Conservation (phyloP, 805 yeast species). For the Teunomyces aglyptinius region DNA sequence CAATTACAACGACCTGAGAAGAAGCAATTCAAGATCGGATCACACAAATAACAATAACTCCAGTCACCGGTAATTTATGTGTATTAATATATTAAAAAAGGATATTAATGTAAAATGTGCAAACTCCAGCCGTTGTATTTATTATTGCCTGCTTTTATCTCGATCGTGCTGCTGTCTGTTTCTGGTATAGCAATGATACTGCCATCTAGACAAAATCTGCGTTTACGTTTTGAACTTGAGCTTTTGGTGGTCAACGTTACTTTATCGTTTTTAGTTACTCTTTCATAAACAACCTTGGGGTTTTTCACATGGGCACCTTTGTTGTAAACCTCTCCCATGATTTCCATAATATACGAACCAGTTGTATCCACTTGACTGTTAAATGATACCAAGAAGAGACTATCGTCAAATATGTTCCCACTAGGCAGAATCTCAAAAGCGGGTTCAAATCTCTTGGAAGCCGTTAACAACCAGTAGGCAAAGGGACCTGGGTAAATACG, state of each 20-base stretch:
- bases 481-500: slow-evolving; percentile 36
- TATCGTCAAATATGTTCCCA: slow-evolving; percentile 43
- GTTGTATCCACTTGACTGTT: slow-evolving; percentile 26
- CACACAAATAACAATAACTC: slow-evolving; percentile 3
- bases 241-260: slow-evolving; percentile 15
- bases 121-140: slow-evolving; percentile 21
- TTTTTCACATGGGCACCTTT: slow-evolving; percentile 54
- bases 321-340: slow-evolving; percentile 58
- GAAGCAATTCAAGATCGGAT: not conserved
- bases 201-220: slow-evolving; percentile 71
- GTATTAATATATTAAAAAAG: slow-evolving; percentile 1
- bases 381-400: slow-evolving; percentile 49
- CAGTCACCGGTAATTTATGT: not conserved
- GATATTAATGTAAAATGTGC: slow-evolving; percentile 9
- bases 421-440: slow-evolving; percentile 62
- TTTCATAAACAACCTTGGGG: slow-evolving; percentile 46
- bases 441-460: slow-evolving; percentile 56
- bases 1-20: slow-evolving; percentile 5
- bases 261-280: slow-evolving; percentile 28
- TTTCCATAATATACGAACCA: slow-evolving; percentile 42
- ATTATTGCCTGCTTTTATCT: slow-evolving; percentile 19
- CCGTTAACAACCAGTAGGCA: slow-evolving; percentile 60
- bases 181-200: slow-evolving; percentile 39
- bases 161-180: slow-evolving; percentile 10
- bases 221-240: slow-evolving; percentile 17